Evolutionary conservation across 1,139 yeast species (phyloP).

Genomic region (Suhomyces taliae): DNA sequence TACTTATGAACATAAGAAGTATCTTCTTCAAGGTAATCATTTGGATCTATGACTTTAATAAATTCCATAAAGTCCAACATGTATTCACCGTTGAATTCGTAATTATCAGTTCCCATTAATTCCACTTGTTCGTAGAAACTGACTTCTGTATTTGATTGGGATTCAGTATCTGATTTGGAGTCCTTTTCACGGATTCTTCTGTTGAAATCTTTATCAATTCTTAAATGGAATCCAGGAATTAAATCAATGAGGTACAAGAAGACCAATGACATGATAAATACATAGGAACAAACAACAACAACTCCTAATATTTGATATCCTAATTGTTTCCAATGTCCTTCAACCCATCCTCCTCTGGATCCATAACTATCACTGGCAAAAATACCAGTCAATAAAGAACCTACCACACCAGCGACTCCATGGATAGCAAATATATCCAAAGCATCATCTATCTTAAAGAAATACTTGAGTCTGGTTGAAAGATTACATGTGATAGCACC

Average conservation of each 20-base stretch:
- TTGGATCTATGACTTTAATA: conserved; percentile 42
- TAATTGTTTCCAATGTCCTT: conserved; percentile 48
- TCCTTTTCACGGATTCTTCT: conserved; percentile 27
- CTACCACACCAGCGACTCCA: conserved; percentile 46
- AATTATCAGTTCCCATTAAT: conserved; percentile 49
- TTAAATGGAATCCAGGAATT: conserved; percentile 48
- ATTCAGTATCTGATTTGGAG: conserved; percentile 17
- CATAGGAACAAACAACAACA: conserved; percentile 42
- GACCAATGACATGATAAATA: conserved; percentile 34
- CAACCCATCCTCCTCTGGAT: conserved; percentile 49
- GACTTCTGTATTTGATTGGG: conserved; percentile 21
- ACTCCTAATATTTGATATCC: conserved; percentile 50
- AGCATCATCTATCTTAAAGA: conserved; percentile 43
- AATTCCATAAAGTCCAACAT: conserved; percentile 51
- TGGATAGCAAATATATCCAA: conserved; percentile 49
- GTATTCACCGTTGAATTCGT: conserved; percentile 55
- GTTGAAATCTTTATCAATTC: conserved; percentile 46
- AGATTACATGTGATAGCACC: conserved; percentile 41
- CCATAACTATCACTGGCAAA: conserved; percentile 37
- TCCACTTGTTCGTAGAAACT: conserved; percentile 36
- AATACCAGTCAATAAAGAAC: conserved; percentile 44
- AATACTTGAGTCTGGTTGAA: conserved; percentile 44
- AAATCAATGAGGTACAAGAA: conserved; percentile 43
- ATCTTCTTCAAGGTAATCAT: conserved; percentile 34
- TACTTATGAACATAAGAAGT: conserved; percentile 3